phyloP scores from a whole-genome alignment of 768 basidiomycete genomes.

The Leccinum imitatum region DNA sequence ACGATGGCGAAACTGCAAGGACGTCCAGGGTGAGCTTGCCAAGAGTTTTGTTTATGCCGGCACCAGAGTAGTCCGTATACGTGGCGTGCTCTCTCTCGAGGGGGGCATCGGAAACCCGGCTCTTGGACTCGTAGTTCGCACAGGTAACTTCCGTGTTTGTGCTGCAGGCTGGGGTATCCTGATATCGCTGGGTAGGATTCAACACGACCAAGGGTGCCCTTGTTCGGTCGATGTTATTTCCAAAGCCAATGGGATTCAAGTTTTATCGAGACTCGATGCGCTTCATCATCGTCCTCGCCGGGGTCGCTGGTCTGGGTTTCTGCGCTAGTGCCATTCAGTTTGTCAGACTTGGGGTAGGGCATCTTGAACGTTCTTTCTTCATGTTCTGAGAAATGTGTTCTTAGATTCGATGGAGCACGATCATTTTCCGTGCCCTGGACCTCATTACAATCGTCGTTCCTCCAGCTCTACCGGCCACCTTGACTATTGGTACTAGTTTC shows the following conservation, averaged over 20 bases:
- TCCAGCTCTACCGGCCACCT: slow-evolving; percentile 93
- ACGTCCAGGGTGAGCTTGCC: slow-evolving; percentile 57
- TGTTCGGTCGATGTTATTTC: slow-evolving; percentile 96
- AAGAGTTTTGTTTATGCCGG: slow-evolving; percentile 90
- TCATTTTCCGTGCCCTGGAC: slow-evolving; percentile 88
- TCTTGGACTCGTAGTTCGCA: slow-evolving; percentile 80
- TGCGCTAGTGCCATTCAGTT: slow-evolving; percentile 91
- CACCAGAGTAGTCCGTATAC: slow-evolving; percentile 85
- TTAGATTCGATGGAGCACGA: slow-evolving; percentile 87
- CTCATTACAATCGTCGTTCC: slow-evolving; percentile 97
- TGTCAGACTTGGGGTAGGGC: slow-evolving; percentile 74
- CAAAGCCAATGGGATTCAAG: slow-evolving; percentile 98
- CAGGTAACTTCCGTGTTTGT: slow-evolving; percentile 50
- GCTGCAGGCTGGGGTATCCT: background rate
- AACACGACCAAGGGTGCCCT: slow-evolving; percentile 97
- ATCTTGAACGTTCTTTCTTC: background rate
- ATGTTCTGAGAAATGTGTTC: slow-evolving; percentile 8
- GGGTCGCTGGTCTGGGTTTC: slow-evolving; percentile 91
- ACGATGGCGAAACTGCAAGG: slow-evolving; percentile 66
- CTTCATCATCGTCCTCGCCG: slow-evolving; percentile 88
- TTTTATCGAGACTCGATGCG: slow-evolving; percentile 92
- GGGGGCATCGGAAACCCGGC: slow-evolving; percentile 58
- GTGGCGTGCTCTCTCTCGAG: slow-evolving; percentile 58
- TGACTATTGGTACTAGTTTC: slow-evolving; percentile 97
- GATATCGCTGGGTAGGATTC: slow-evolving; percentile 58